These are phyloP conservation scores for Ramalina peruviana DNA, from an alignment of 495 filamentous ascomycete species.

Conservation along the genomic window DNA sequence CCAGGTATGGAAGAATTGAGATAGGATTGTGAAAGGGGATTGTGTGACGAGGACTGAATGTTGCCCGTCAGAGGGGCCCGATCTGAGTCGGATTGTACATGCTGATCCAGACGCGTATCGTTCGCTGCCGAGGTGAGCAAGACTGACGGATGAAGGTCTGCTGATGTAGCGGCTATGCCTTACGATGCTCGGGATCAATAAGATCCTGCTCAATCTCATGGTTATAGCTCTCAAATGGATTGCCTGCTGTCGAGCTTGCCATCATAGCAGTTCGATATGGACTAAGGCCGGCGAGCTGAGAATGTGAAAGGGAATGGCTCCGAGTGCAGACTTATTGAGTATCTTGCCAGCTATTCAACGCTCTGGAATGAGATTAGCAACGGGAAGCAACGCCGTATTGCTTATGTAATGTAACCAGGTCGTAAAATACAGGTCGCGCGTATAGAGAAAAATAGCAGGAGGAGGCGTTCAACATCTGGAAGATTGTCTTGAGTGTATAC, in stretches of 20 bases:
- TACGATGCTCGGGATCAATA: conserved; percentile 95
- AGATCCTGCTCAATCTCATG: conserved; percentile 74
- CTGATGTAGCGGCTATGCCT: conserved; percentile 2
- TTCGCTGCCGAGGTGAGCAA: conserved; percentile 10
- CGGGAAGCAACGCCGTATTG: too few species aligned
- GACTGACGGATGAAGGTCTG: neutral
- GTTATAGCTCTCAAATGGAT: conserved; percentile 40
- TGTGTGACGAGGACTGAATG: conserved; percentile 45
- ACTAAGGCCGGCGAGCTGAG: too few species aligned
- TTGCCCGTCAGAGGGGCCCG: conserved; percentile 68
- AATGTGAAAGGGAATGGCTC: too few species aligned
- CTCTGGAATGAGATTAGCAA: too few species aligned
- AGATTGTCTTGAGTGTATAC: too few species aligned
- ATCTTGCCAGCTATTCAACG: too few species aligned
- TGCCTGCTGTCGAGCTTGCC: conserved; percentile 30
- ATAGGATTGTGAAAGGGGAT: conserved; percentile 36
- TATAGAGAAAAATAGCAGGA: too few species aligned
- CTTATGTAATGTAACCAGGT: too few species aligned
- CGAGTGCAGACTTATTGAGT: too few species aligned
- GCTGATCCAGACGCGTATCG: conserved; percentile 88
- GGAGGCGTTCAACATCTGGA: too few species aligned
- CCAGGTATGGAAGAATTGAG: conserved; percentile 82
- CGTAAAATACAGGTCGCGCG: too few species aligned
- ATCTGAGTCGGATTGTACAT: conserved; percentile 53
- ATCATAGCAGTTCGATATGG: conserved; percentile 20